A percentile compares a stretch with the other conserved stretches of the same genome.
Evolutionary conservation across 495 filamentous ascomycete species (phyloP).

Genomic region (Pyrenula massariospora): DNA sequence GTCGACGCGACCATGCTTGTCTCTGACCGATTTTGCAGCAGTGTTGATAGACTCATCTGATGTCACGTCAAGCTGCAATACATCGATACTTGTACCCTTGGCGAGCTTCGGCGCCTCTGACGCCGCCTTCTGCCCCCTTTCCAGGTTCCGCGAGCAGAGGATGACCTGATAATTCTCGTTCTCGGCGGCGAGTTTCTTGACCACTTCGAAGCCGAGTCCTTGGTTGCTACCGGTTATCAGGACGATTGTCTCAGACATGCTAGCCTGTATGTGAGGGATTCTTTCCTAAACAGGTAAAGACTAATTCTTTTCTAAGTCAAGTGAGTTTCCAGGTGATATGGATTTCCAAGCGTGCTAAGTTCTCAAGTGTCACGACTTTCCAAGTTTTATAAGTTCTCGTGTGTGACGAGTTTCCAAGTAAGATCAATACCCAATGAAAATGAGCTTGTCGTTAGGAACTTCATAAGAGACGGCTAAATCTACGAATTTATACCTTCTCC

Average conservation of each 20-base stretch:
- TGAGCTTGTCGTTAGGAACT: too few species aligned
- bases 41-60: neutral
- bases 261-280: constrained; percentile 4
- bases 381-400: too few species aligned
- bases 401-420: too few species aligned
- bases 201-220: constrained; percentile 20
- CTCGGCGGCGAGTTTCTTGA: constrained; percentile 11
- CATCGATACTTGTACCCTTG: neutral
- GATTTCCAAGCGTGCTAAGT: too few species aligned
- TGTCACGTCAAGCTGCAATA: neutral
- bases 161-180: constrained; percentile 18
- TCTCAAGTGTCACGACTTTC: too few species aligned
- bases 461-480: too few species aligned
- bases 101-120: neutral
- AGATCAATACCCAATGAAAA: too few species aligned
- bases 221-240: constrained; percentile 21
- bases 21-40: neutral
- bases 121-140: neutral
- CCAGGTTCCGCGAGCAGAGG: constrained; percentile 11
- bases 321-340: too few species aligned
- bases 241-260: constrained; percentile 8
- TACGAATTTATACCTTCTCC: too few species aligned
- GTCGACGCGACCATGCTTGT: constrained; percentile 2
- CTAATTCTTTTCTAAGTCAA: too few species aligned
- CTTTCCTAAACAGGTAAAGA: too few species aligned